Evolutionary conservation across 768 basidiomycete genomes (phyloP), one percentile per base, ranked within the genome.

Genomic region (Leccinum obscurum): DNA sequence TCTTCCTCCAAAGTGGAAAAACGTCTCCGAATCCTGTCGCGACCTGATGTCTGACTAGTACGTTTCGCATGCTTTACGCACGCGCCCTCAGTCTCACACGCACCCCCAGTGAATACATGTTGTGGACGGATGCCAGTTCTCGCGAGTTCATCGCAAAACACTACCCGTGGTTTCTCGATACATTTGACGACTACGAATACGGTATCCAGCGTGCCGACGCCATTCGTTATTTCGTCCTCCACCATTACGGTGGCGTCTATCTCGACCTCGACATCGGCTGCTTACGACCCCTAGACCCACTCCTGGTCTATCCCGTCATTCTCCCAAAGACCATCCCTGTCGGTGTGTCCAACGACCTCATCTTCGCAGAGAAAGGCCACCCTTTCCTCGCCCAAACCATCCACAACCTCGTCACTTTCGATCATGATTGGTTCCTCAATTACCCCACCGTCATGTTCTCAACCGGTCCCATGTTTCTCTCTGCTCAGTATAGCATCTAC

Each of bases 361-460:
- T 99, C 80, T 92, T 98, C 63, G 81, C 93, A 20, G 87, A 90
- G 74, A 88, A 89, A 69, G 79, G 79, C 1, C 93, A 95, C 64
- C 90, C 93, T 1, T 92, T 99, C 79, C 82, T 98, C 78, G 88
- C 89, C 41, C 92, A 95, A 75, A 92, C 93, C 54, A 95, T 98
- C 64, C 90, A 95, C 77, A 93, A 90, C 72, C 85, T 98, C 61
- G 81, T 86, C 68, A 87, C 88, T 22, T 99, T 96, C 72, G 93
- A 98, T 77, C 93, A 96, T 73, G 85, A 86, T 55, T 99, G 93
- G 88, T 74, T 97, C 56, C 85, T 95, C 71, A 97, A 98, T 76
- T 99, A 99, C 67, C 97, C 97, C 34, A 99, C 97, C 28, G 97
- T 99, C 79, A 99, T 99, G 97, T 99, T 99, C 77, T 94, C 94